These are phyloP conservation scores for Xerocomellus amylosporus DNA, from an alignment of 768 basidiomycete species.

Conservation along the genomic window DNA sequence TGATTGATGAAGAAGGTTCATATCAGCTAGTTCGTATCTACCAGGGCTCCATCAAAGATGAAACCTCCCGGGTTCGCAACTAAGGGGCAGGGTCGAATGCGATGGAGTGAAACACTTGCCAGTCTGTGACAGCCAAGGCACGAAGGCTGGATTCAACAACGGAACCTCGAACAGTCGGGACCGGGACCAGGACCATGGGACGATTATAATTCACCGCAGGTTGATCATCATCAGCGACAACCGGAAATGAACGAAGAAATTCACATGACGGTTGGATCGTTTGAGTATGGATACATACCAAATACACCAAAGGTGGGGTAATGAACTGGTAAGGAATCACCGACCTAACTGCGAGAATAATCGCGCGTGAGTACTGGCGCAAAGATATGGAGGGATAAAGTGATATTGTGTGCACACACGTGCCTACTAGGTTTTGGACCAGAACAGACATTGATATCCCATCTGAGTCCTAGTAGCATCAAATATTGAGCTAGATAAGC, in stretches of 20 bases:
- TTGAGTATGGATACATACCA: background rate
- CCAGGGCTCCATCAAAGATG: background rate
- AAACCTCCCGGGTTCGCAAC: background rate
- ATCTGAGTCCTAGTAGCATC: background rate
- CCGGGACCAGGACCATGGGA: background rate
- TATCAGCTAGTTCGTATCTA: background rate
- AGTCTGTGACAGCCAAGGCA: background rate
- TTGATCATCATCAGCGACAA: background rate
- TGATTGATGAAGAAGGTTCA: background rate
- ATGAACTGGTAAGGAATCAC: background rate
- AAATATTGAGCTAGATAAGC: background rate
- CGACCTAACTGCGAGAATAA: conserved; percentile 3
- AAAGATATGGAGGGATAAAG: background rate
- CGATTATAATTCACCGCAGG: background rate
- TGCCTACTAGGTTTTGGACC: background rate
- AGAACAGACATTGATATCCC: background rate
- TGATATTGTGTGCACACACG: background rate
- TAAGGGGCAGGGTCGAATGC: background rate
- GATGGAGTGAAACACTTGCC: background rate
- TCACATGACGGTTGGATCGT: background rate
- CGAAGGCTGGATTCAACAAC: background rate
- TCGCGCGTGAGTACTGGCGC: background rate
- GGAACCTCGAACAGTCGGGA: conserved; percentile 1
- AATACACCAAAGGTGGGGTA: background rate
- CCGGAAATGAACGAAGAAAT: conserved; percentile 9